phyloP scores from a whole-genome alignment of 73 alveolate genomes.

The Blepharisma japonicum region DNA sequence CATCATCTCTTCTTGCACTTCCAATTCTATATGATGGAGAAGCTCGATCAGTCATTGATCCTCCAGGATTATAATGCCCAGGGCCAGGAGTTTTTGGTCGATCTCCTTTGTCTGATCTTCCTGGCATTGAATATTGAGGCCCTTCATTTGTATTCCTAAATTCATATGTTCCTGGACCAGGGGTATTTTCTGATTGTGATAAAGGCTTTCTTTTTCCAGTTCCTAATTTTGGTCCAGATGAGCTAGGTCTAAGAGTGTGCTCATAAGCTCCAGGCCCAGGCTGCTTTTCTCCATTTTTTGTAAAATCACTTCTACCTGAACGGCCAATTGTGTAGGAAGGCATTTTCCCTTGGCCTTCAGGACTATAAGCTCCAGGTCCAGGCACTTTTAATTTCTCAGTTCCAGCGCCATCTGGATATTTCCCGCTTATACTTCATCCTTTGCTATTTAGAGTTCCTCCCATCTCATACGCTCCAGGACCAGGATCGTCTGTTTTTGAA shows the following conservation, averaged over 20 bases:
- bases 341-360: too few relatives aligned
- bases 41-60: neutral
- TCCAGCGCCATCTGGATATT: too few relatives aligned
- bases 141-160: neutral
- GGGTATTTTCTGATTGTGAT: neutral
- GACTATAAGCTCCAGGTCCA: constrained; percentile 20
- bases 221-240: too few relatives aligned
- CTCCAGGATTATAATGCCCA: constrained; percentile 1
- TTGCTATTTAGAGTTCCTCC: neutral
- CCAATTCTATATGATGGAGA: constrained; percentile 17
- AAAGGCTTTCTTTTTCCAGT: too few relatives aligned
- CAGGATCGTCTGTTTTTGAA: constrained; percentile 39
- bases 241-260: neutral
- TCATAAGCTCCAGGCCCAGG: constrained; percentile 33
- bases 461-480: constrained; percentile 47
- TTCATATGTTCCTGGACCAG: constrained; percentile 20
- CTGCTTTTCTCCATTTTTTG: neutral
- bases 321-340: neutral
- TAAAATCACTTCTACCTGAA: neutral
- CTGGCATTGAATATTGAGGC: constrained; percentile 5
- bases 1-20: neutral
- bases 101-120: neutral
- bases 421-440: neutral
- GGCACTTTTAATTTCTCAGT: neutral
- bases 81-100: neutral